Evolutionary conservation across 352 stramenopile genomes (phyloP), one percentile per base, ranked within the genome.

Genomic region (Phytophthora vignae): DNA sequence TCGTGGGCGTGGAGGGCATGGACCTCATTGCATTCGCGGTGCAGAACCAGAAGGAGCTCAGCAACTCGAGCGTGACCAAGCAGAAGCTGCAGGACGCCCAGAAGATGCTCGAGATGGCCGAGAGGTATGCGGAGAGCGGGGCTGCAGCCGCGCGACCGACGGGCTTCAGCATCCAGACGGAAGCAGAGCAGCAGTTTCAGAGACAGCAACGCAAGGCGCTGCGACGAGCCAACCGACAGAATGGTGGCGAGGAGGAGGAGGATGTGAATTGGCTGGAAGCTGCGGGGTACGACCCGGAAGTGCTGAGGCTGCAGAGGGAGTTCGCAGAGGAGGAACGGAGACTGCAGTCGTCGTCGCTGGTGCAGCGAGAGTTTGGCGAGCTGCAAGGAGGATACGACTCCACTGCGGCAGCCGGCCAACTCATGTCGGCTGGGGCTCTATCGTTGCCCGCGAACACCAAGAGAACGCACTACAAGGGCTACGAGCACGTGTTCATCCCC

Each of bases 1-100:
- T 96, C 48, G 83, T 96, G 1, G 89, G 89, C n/a, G 87, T 93
- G 17, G 87, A 96, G 54, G 87, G 89, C 68, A 92, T 96, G 84
- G 87, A 94, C 36, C 66, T 96, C 12, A 96, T 96, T 60, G 79
- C 88, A 11, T 93, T 95, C 55, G 81, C 85, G 38, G 73, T 93
- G 40, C 84, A 92, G 62, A 79, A 91, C 33, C 58, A 82, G 55
- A 38, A 77, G 22, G 72, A 79, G 11, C 60, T 90, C 3, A 60
- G 54, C 10, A 64, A 46, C 7, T 21, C 54, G 3, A 54, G 25
- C 44, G 77, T 84, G 22, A 88, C 69, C 1, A 77, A 74, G 17
- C 67, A 81, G 64, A 69, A 79, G 50, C 67, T 90, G 21, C 68
- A 84, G 48, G 78, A 92, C 3, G 70, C 74, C 10, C 76, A 78